Evolutionary conservation across 345 rosid genomes (phyloP), one percentile per base, ranked within the genome.

Genomic region (Lumnitzera littorea): DNA sequence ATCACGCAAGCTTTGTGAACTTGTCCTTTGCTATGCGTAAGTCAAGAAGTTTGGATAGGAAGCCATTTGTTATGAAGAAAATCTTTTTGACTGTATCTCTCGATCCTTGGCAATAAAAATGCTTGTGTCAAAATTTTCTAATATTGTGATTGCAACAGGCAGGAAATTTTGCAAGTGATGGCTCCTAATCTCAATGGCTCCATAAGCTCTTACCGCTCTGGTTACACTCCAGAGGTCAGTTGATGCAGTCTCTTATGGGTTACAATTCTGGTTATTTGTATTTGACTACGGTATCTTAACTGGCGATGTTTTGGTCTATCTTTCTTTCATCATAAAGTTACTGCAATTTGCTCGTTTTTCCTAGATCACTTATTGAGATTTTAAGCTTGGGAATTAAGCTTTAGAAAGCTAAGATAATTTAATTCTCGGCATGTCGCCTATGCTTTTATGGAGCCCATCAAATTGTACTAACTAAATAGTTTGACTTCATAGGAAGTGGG

Each of bases 1-100:
- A 63, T 89, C 98, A 24, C 95, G 98, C 65, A 92, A 86, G 83
- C 87, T 89, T 54, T 89, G 91, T 59, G 96, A 92, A 75, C 85
- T 92, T 74, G 90, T 92, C 65, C 66, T 92, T 54, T 82, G 80
- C 71, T 78, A 77, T 67, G 86, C 97, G 98, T 92, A 87, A 53
- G 92, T 75, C 64, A 48, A 57, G 58, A 56, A 50, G 57, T 48
- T 62, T 62, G 60, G 50, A 36, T 36, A 36, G 43, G 43, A 36
- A 36, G 10, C 43, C 7, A 36, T 36, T 36, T n/a, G 25, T 50
- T 57, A 12, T 60, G 25, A 15, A 61, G 43, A 17, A 61, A 41
- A 11, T 13, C 16, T 48, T 25, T 50, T 13, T 53, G 53, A 48
- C 50, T 23, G 1, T 64, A 23, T 47, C n/a, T 36, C 13, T 24